Base-by-base conservation (phyloP, 2,329 filamentous ascomycete genomes). In the Pseudocercospora musae region DNA sequence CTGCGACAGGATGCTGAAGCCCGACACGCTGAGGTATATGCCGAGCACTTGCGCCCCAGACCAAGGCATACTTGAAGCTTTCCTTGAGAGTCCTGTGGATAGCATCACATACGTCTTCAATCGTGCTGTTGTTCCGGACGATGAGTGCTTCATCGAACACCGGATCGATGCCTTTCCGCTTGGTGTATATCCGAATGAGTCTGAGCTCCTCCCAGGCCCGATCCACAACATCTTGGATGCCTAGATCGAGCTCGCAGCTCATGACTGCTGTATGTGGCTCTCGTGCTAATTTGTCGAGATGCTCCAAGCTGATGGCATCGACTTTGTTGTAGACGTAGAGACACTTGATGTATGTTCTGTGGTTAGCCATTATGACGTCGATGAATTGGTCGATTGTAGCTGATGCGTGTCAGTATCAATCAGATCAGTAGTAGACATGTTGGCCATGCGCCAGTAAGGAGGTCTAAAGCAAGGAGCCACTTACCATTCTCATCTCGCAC, bases 281-380 rank as follows among this genome's bases (percentile, higher is more conserved):
- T 64, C 92, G 88, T 4, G 96, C 95, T 21, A 99, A 83, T 75
- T 89, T 87, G 81, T 99, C 91, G 53, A 99, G 85, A 78, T 96
- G 96, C 75, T 97, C 92, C 68, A 99, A 85, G 46, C 90, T 94
- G 64, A 99, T 91, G 76, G 87, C 89, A 80, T 99, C 95, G 79
- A 99, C 96, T 81, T 99, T 99, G 89, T 99, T 99, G 87, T 99
- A 99, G 31, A 98, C 94, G 79, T 99, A 99, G 31, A 99, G 84
- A 74, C 87, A 89, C 74, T 86, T 85, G 81, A 99, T 97, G 82
- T 99, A 99, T 78, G 96, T 99, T 74, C 95, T 84, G 81, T 99
- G 95, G 75, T 97, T 92, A 78, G 95, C 96, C 94, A 98, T 98
- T 78, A 99, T 97, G 65, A 97, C 92, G 77, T 99, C 95, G 80